Evolutionary conservation across 257 asterid genomes (phyloP).

Genomic region (Ilex aquifolium): DNA sequence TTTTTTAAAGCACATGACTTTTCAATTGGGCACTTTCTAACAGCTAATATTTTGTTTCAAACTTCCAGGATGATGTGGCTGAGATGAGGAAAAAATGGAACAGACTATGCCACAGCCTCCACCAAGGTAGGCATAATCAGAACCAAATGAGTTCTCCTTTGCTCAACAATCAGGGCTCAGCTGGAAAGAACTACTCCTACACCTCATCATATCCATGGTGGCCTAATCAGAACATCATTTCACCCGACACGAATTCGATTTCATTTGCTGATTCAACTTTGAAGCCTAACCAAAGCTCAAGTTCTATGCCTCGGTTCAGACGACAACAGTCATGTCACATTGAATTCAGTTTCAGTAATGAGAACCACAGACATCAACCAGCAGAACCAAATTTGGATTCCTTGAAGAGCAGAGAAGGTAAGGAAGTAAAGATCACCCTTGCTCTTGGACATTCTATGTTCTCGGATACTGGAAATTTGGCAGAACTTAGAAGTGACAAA

Average conservation of each 20-base stretch:
- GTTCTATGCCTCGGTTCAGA: conserved; percentile 58
- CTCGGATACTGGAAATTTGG: conserved; percentile 11
- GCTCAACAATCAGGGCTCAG: conserved; percentile 25
- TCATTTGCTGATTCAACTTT: conserved; percentile 32
- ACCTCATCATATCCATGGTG: conserved; percentile 36
- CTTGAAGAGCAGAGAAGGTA: conserved; percentile 49
- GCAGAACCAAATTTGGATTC: conserved; percentile 45
- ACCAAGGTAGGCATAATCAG: conserved; percentile 36
- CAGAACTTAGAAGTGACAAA: conserved; percentile 5
- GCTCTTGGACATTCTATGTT: conserved; percentile 57
- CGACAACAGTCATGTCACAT: conserved; percentile 75
- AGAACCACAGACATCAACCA: conserved; percentile 19
- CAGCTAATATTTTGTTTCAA: not conserved
- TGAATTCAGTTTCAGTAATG: conserved; percentile 58
- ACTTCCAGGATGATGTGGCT: conserved; percentile 46
- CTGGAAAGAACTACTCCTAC: conserved; percentile 31
- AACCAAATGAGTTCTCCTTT: conserved; percentile 17
- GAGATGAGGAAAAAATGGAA: conserved; percentile 65
- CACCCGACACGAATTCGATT: conserved; percentile 41
- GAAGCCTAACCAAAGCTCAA: conserved; percentile 30
- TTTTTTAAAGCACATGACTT: not conserved
- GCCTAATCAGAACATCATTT: conserved; percentile 30
- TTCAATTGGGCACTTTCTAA: too few species aligned
- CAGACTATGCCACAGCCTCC: conserved; percentile 55
- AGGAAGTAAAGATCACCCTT: conserved; percentile 55